phyloP scores from a whole-genome alignment of 805 yeast genomes.

The Kazachstania taianensis region DNA sequence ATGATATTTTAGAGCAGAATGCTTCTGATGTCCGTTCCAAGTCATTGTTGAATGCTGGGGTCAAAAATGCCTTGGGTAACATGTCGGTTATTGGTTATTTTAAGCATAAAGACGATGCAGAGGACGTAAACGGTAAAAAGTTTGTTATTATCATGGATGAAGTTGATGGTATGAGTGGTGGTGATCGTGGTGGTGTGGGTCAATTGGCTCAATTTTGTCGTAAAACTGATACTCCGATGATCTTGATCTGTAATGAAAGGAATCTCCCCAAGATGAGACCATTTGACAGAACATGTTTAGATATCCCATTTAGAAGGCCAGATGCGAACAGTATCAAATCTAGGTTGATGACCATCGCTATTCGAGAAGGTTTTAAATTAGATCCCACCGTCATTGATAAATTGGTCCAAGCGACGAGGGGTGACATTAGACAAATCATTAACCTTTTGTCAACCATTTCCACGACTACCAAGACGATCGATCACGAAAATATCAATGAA shows the following conservation, averaged over 20 bases:
- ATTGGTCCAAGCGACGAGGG: constrained; percentile 71
- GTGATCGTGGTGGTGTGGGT: constrained; percentile 98
- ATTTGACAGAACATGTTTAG: constrained; percentile 73
- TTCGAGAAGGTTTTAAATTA: constrained; percentile 68
- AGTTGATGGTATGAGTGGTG: constrained; percentile 98
- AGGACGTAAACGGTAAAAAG: constrained; percentile 37
- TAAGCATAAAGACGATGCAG: constrained; percentile 27
- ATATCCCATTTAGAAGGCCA: constrained; percentile 82
- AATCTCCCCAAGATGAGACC: constrained; percentile 92
- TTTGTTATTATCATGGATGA: constrained; percentile 94
- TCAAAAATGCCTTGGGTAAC: constrained; percentile 66
- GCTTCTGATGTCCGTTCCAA: constrained; percentile 90
- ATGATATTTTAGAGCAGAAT: constrained; percentile 65
- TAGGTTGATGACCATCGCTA: constrained; percentile 82
- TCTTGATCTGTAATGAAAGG: constrained; percentile 88
- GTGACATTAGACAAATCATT: constrained; percentile 91
- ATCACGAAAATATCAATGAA: constrained; percentile 47
- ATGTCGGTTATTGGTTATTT: constrained; percentile 78
- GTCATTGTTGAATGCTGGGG: constrained; percentile 53
- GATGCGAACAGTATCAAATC: constrained; percentile 71
- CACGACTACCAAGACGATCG: constrained; percentile 52
- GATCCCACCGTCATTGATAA: constrained; percentile 77
- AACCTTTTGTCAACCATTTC: constrained; percentile 81
- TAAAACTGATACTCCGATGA: constrained; percentile 80
- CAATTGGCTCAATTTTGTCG: constrained; percentile 81